Conservation (phyloP, 768 basidiomycete species). For the Termitomyces sp. region DNA sequence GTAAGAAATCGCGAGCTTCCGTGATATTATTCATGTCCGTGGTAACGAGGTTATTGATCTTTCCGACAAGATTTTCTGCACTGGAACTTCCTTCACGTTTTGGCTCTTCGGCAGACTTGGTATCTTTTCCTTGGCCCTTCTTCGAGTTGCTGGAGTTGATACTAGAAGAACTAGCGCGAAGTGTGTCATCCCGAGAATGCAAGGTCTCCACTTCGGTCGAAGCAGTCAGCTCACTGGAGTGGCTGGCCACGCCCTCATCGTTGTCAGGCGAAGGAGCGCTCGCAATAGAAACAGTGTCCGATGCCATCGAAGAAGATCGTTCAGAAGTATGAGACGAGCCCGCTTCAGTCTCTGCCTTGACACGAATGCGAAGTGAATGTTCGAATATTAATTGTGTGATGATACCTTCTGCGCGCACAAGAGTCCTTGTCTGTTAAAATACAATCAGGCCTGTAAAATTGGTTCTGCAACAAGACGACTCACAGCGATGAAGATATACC, state of each 20-base stretch:
- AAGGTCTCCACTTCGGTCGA: slow-evolving; percentile 14
- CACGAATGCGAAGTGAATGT: slow-evolving; percentile 55
- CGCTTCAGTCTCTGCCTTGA: slow-evolving; percentile 40
- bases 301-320: slow-evolving; percentile 11
- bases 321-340: slow-evolving; percentile 5
- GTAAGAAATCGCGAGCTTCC: slow-evolving; percentile 31
- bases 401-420: slow-evolving; percentile 46
- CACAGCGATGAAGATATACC: slow-evolving; percentile 50
- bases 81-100: slow-evolving; percentile 15
- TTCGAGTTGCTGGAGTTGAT: slow-evolving; percentile 7
- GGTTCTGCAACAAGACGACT: slow-evolving; percentile 3
- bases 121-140: slow-evolving; percentile 11
- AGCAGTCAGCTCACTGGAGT: slow-evolving; percentile 1
- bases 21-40: slow-evolving; percentile 49
- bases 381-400: slow-evolving; percentile 40
- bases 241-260: slow-evolving; percentile 1
- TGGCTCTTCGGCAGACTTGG: slow-evolving; percentile 3
- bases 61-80: slow-evolving; percentile 57
- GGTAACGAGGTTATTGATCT: slow-evolving; percentile 74
- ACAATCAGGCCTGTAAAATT: not conserved
- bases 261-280: slow-evolving; percentile 1
- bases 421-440: slow-evolving; percentile 35
- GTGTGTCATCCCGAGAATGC: slow-evolving; percentile 17
- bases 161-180: slow-evolving; percentile 15
- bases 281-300: slow-evolving; percentile 9